These are phyloP conservation scores for Rhododendron ovatum DNA, from an alignment of 148 eudicot genomes.

Conservation along the genomic window DNA sequence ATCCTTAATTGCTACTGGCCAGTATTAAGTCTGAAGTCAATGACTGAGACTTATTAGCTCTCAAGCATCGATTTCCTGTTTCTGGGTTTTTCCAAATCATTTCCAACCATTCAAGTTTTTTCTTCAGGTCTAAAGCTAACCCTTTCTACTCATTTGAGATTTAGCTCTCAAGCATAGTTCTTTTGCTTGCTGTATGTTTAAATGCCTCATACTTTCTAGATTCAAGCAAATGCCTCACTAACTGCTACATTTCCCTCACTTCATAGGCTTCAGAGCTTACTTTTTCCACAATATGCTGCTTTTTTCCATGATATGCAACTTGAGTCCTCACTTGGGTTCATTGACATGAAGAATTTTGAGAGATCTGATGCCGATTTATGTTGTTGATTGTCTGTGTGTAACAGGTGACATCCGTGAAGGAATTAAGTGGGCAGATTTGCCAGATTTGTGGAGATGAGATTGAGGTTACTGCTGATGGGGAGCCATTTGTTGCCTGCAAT, in stretches of 20 bases:
- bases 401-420: conserved; percentile 58
- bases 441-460: conserved; percentile 78
- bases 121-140: neutral
- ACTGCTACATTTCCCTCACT: neutral
- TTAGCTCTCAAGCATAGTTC: neutral
- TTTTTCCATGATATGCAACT: neutral
- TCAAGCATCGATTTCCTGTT: neutral
- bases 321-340: neutral
- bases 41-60: neutral
- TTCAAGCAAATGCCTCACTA: conserved; percentile 2
- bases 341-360: neutral
- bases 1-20: neutral
- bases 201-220: neutral
- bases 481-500: conserved; percentile 72
- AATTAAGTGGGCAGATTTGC: conserved; percentile 67
- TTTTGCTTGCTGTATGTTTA: neutral
- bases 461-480: conserved; percentile 54
- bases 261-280: neutral
- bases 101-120: neutral
- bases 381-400: neutral
- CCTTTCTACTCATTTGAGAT: neutral
- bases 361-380: conserved; percentile 13
- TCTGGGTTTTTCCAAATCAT: neutral
- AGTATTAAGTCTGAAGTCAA: conserved; percentile 7
- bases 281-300: neutral